phyloP scores from a whole-genome alignment of 768 basidiomycete genomes.

The Serendipita sp. region DNA sequence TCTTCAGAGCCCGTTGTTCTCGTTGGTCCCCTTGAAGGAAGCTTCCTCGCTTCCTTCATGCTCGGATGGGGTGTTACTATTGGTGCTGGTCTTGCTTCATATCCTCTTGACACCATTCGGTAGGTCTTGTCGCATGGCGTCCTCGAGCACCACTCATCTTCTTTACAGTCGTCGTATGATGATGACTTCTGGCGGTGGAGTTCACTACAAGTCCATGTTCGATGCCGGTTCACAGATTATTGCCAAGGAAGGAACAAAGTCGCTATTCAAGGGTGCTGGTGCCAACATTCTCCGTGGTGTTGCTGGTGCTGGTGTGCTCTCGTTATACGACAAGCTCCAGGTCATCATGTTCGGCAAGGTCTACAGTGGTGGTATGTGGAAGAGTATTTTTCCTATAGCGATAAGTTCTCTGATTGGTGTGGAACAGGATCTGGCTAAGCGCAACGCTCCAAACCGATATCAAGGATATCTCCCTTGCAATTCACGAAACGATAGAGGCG shows the following conservation, averaged over 20 bases:
- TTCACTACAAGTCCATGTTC: conserved; percentile 99
- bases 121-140: conserved; percentile 19
- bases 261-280: conserved; percentile 98
- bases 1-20: conserved; percentile 84
- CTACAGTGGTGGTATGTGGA: conserved; percentile 77
- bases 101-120: conserved; percentile 86
- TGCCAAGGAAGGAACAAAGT: conserved; percentile 87
- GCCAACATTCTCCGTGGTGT: conserved; percentile 77
- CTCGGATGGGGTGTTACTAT: conserved; percentile 99
- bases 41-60: conserved; percentile 90
- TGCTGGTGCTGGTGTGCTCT: conserved; percentile 98
- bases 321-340: conserved; percentile 97
- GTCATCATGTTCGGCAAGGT: conserved; percentile 96
- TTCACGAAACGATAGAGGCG: conserved; percentile 4
- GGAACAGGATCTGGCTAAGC: conserved; percentile 28
- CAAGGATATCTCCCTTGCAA: neutral
- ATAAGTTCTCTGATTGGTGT: neutral
- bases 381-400: neutral
- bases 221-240: conserved; percentile 91
- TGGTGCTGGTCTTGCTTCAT: conserved; percentile 97
- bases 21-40: conserved; percentile 86
- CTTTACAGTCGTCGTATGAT: conserved; percentile 94
- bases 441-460: conserved; percentile 10
- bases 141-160: conserved; percentile 13
- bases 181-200: conserved; percentile 95